Conservation (phyloP, 2,329 filamentous ascomycete genomes). For the Diaporthe helianthi region DNA sequence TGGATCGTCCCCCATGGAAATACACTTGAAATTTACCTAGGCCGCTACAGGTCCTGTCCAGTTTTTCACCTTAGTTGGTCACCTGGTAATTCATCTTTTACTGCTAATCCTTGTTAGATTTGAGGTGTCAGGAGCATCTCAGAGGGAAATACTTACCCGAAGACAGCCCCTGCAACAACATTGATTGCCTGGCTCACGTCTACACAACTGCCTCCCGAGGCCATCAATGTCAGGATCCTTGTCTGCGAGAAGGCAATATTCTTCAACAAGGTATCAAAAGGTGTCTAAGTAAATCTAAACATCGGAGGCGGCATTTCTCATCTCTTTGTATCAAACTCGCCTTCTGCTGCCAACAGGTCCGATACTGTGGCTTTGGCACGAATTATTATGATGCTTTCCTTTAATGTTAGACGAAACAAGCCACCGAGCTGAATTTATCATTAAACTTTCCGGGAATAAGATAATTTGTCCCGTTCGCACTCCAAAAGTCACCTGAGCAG, state of each 20-base stretch:
- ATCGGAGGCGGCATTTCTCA: neutral
- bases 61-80: neutral
- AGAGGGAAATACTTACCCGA: neutral
- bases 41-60: no score
- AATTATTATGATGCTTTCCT: neutral
- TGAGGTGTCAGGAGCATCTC: neutral
- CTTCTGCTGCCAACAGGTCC: neutral
- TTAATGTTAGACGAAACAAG: neutral
- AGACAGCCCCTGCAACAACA: neutral
- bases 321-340: neutral
- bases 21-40: no score
- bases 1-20: no score
- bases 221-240: no score
- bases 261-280: neutral
- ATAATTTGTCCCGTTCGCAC: constrained; percentile 16
- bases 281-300: neutral
- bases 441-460: constrained; percentile 24
- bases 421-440: constrained; percentile 16
- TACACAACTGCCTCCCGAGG: no score
- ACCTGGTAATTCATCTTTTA: no score
- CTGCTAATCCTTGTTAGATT: neutral
- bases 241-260: neutral
- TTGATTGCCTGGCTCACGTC: no score
- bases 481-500: constrained; percentile 20
- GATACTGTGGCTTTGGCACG: neutral